Percentiles rank a stretch among this genome's conserved stretches.
Conservation (phyloP, 1,284 basidiomycete species). For the Marasmius sp. region DNA sequence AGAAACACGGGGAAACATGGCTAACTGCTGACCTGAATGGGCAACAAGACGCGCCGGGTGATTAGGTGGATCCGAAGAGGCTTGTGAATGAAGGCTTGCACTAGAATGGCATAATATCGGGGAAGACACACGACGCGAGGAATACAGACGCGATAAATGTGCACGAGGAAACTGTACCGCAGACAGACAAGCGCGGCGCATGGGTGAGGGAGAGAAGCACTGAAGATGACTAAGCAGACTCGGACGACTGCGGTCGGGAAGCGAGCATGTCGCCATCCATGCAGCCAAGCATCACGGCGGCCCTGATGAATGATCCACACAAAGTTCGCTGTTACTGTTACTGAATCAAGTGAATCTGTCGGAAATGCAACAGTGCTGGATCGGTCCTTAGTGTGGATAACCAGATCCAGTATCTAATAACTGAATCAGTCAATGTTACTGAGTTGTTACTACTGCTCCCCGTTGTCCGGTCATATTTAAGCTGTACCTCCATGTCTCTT, state of each 20-base stretch:
- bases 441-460: not conserved
- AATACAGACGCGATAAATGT: not conserved
- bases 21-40: conserved; percentile 26
- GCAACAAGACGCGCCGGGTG: not conserved
- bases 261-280: not conserved
- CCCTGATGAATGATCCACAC: too few species aligned
- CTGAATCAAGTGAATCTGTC: not conserved
- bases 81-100: conserved; percentile 18
- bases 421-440: too few species aligned
- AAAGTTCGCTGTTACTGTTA: not conserved
- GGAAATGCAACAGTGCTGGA: too few species aligned
- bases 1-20: conserved; percentile 1
- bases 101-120: conserved; percentile 17
- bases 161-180: not conserved
- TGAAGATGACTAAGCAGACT: not conserved
- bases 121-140: not conserved
- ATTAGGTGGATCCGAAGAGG: not conserved
- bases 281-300: not conserved
- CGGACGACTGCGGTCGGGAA: not conserved
- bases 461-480: not conserved
- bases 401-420: too few species aligned
- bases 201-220: not conserved
- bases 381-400: too few species aligned
- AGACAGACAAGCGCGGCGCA: not conserved
- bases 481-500: not conserved